Conservation (phyloP, 305 asterid species). For the Solanum aculeatissimum region DNA sequence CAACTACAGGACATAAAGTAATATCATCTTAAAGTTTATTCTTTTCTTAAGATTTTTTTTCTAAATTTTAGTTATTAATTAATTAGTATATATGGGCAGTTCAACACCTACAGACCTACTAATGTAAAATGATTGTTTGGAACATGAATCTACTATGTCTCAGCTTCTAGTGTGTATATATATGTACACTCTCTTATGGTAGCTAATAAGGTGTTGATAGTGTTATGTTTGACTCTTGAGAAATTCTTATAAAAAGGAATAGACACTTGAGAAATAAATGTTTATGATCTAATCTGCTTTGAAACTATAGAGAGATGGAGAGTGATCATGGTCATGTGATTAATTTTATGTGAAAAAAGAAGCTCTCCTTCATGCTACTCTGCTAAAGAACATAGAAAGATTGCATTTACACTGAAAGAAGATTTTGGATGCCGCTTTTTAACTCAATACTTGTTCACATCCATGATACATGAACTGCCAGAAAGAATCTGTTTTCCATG, state of each 20-base stretch:
- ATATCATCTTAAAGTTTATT: not conserved
- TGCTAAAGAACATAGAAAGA: not conserved
- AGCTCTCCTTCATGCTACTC: not conserved
- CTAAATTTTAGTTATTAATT: not conserved
- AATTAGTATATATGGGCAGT: not conserved
- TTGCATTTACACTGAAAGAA: not conserved
- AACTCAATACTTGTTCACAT: not conserved
- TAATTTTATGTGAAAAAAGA: not conserved
- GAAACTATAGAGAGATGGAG: not conserved
- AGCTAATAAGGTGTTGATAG: not conserved
- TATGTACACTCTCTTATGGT: not conserved
- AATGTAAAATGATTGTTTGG: not conserved
- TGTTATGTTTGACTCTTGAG: not conserved
- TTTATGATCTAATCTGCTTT: not conserved
- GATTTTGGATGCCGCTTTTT: not conserved
- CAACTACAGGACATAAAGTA: not conserved
- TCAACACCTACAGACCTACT: not conserved
- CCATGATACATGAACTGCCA: not conserved
- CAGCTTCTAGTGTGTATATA: not conserved
- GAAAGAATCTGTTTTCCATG: not conserved
- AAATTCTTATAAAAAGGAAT: not conserved
- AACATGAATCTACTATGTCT: not conserved
- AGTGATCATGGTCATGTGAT: not conserved
- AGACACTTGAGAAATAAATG: not conserved
- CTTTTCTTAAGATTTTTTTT: not conserved